A percentile compares a stretch with the other conserved stretches of the same genome.
Evolutionary conservation across 116 monocot species (phyloP).

Genomic region (Iris pallida): DNA sequence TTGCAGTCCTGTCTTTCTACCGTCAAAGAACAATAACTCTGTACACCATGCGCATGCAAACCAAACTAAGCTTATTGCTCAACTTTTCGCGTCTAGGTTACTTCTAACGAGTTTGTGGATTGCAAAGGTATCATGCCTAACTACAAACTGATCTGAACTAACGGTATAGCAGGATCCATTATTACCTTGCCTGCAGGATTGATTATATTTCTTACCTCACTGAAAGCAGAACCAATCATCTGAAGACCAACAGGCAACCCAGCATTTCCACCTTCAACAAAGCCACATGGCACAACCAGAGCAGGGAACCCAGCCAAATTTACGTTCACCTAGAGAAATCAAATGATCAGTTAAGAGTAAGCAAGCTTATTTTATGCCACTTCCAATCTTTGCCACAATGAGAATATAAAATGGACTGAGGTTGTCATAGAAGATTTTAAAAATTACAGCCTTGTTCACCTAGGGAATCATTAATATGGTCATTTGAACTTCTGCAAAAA

Average conservation of each 20-base stretch:
- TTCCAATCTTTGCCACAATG: background rate
- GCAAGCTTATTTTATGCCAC: background rate
- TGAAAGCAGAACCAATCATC: slow-evolving; percentile 83
- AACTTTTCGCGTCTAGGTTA: no score
- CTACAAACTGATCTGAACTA: no score
- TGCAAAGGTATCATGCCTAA: no score
- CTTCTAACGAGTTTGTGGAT: no score
- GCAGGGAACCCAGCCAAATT: slow-evolving; percentile 98
- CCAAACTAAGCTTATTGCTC: no score
- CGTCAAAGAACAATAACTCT: no score
- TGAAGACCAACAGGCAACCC: slow-evolving; percentile 94
- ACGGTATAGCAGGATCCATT: background rate
- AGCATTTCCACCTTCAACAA: slow-evolving; percentile 67
- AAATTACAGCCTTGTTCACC: background rate
- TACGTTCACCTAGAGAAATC: slow-evolving; percentile 72
- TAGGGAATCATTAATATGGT: no score
- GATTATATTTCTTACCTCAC: slow-evolving; percentile 47
- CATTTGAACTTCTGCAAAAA: no score
- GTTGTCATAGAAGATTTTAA: background rate
- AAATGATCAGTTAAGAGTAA: background rate
- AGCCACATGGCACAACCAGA: slow-evolving; percentile 89
- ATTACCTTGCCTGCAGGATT: background rate
- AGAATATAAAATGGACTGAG: background rate
- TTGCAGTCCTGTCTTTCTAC: no score
- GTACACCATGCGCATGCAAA: no score